Conservation (phyloP, 768 basidiomycete species). For the Paxillus involutus region DNA sequence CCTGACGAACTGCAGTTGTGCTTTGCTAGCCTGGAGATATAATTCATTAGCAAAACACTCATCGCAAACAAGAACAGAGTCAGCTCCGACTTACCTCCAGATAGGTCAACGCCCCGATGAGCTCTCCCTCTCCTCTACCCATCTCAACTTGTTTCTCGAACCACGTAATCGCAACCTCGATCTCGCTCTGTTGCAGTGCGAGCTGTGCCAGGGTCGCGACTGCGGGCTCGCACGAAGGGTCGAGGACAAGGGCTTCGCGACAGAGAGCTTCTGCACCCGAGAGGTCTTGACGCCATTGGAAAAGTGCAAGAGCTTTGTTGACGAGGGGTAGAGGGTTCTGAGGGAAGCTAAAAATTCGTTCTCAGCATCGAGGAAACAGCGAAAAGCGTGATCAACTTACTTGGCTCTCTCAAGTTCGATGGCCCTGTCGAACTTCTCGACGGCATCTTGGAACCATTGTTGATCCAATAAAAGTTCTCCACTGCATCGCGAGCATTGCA, state of each 20-base stretch:
- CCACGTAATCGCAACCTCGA: conserved; percentile 82
- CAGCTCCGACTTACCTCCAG: conserved; percentile 56
- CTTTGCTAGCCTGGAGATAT: conserved; percentile 62
- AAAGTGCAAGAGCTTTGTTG: conserved; percentile 96
- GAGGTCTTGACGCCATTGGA: conserved; percentile 94
- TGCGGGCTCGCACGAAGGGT: conserved; percentile 94
- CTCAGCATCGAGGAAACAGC: not conserved
- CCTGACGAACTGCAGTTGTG: conserved; percentile 81
- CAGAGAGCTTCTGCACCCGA: conserved; percentile 81
- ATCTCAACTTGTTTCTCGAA: conserved; percentile 83
- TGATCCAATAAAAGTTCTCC: conserved; percentile 95
- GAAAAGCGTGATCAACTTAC: conserved; percentile 36
- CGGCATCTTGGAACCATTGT: conserved; percentile 79
- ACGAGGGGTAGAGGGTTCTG: conserved; percentile 90
- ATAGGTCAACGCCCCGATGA: conserved; percentile 75
- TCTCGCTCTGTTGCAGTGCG: conserved; percentile 85
- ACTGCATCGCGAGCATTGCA: conserved; percentile 43
- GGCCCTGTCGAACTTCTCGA: conserved; percentile 91
- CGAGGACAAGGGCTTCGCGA: conserved; percentile 82
- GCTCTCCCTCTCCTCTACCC: conserved; percentile 88
- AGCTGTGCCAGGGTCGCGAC: conserved; percentile 95
- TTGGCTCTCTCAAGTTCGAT: conserved; percentile 83
- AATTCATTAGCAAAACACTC: not conserved
- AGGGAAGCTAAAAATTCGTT: conserved; percentile 38
- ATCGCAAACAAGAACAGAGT: not conserved